Evolutionary conservation across 2,329 filamentous ascomycete species (phyloP).

Genomic region (Neofusicoccum kwambonambiense): DNA sequence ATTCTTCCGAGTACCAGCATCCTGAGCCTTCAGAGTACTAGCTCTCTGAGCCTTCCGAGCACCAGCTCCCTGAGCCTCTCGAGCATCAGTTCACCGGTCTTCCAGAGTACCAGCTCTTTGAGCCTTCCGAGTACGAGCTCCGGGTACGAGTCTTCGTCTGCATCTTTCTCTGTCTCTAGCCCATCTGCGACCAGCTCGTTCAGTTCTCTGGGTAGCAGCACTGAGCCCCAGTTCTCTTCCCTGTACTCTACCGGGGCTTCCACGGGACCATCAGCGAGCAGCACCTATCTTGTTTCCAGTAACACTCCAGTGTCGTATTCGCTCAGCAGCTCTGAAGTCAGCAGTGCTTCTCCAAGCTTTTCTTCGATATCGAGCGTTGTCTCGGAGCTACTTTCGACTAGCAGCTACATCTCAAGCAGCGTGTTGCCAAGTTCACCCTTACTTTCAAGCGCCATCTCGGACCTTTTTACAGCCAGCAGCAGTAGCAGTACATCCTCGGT

Average conservation of each 20-base stretch:
- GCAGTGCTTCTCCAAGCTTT: neutral
- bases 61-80: too few relatives aligned
- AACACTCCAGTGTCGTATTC: too few relatives aligned
- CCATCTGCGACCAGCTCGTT: too few relatives aligned
- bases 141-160: too few relatives aligned
- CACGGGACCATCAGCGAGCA: neutral
- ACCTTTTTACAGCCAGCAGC: neutral
- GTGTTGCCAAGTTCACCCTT: neutral
- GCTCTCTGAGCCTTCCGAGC: too few relatives aligned
- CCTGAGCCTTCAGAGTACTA: too few relatives aligned
- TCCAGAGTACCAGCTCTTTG: too few relatives aligned
- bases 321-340: neutral
- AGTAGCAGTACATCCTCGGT: neutral
- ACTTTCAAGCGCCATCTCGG: neutral
- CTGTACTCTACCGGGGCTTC: neutral
- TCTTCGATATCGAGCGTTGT: neutral
- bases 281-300: too few relatives aligned
- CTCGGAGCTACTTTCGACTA: neutral
- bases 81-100: too few relatives aligned
- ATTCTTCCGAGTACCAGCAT: too few relatives aligned
- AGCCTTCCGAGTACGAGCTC: too few relatives aligned
- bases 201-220: neutral
- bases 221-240: neutral
- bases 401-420: neutral
- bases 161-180: too few relatives aligned